Percentiles rank a stretch among this genome's conserved stretches.
phyloP scores from a whole-genome alignment of 148 eudicot species.

The Silene conica region DNA sequence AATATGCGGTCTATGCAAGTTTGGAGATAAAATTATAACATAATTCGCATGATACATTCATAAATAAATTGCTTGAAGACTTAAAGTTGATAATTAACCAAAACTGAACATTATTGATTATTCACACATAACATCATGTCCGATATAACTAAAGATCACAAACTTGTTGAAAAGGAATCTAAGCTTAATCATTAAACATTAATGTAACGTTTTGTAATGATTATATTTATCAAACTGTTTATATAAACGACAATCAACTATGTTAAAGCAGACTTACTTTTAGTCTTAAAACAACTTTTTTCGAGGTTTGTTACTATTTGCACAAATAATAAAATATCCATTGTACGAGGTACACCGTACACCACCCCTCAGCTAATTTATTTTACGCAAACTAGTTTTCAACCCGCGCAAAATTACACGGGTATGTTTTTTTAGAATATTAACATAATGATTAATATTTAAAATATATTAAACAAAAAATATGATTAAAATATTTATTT shows the following conservation, averaged over 20 bases:
- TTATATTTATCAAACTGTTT: neutral
- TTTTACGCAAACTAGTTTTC: too few species aligned
- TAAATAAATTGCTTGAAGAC: neutral
- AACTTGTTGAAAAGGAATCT: neutral
- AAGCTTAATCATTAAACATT: neutral
- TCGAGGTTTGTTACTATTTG: neutral
- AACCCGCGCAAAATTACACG: too few species aligned
- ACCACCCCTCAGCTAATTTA: too few species aligned
- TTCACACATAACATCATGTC: slow-evolving; percentile 6
- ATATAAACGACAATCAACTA: neutral
- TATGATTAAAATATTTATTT: too few species aligned
- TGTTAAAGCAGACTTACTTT: neutral
- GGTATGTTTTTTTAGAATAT: too few species aligned
- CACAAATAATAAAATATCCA: too few species aligned
- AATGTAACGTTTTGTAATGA: neutral
- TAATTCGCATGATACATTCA: neutral
- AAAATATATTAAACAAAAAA: too few species aligned
- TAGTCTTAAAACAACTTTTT: neutral
- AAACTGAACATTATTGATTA: neutral
- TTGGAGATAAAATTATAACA: neutral
- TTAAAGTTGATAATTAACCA: neutral
- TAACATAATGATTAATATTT: too few species aligned
- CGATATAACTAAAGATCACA: neutral
- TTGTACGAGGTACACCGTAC: too few species aligned
- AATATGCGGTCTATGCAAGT: neutral